These are phyloP conservation scores for Venturia carpophila DNA, from an alignment of 2,329 filamentous ascomycete species.

Conservation along the genomic window DNA sequence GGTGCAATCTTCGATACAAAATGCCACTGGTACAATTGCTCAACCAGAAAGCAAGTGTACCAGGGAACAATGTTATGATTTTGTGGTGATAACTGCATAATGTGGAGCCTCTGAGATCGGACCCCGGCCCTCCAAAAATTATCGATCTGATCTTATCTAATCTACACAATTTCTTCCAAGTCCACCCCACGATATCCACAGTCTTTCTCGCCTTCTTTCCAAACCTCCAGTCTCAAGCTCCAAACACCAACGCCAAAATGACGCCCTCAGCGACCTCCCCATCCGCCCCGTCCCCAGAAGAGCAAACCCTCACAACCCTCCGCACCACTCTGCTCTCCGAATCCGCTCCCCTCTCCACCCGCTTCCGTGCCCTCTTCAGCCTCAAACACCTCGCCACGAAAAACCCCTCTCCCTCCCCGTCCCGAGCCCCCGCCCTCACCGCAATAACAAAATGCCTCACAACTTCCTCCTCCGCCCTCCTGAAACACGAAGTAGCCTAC, in stretches of 20 bases:
- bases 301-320: slow-evolving; percentile 50
- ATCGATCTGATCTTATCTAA: neutral
- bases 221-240: neutral
- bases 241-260: neutral
- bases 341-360: slow-evolving; percentile 70
- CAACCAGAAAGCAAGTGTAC: too few species aligned
- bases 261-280: slow-evolving; percentile 7
- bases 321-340: slow-evolving; percentile 75
- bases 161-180: neutral
- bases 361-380: slow-evolving; percentile 95
- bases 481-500: slow-evolving; percentile 97
- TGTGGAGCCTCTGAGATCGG: neutral
- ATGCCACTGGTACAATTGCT: too few species aligned
- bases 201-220: neutral
- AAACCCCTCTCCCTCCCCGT: slow-evolving; percentile 36
- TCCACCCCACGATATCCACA: neutral
- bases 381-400: slow-evolving; percentile 84
- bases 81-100: too few species aligned
- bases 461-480: slow-evolving; percentile 70
- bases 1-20: too few species aligned
- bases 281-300: neutral
- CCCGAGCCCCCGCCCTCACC: slow-evolving; percentile 55
- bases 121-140: neutral
- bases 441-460: slow-evolving; percentile 81
- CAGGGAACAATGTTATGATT: too few species aligned